phyloP scores from a whole-genome alignment of 2,329 filamentous ascomycete species.

The Falciphora oryzae region DNA sequence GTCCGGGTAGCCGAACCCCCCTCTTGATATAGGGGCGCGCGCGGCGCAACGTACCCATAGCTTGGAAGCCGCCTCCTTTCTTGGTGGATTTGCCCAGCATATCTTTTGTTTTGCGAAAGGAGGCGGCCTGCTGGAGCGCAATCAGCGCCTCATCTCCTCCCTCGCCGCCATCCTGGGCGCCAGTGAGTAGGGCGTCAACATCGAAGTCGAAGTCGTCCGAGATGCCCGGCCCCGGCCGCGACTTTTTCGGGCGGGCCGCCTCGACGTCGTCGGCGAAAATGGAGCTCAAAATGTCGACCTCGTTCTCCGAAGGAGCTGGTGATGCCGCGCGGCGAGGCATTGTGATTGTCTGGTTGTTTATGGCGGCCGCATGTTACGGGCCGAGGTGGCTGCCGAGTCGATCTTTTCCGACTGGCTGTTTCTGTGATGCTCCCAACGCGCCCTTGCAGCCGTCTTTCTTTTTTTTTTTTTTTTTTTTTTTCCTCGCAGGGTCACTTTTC shows the following conservation, averaged over 20 bases:
- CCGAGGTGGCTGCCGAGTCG: not conserved
- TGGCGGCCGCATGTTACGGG: slow-evolving; percentile 2
- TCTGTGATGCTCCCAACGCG: not conserved
- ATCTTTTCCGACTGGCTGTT: not conserved
- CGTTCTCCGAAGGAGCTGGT: slow-evolving; percentile 79
- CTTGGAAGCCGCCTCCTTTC: slow-evolving; percentile 94
- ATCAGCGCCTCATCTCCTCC: slow-evolving; percentile 77
- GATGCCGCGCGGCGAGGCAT: slow-evolving; percentile 75
- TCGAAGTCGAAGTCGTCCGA: slow-evolving; percentile 46
- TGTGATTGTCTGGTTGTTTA: slow-evolving; percentile 9
- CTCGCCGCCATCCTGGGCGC: slow-evolving; percentile 53
- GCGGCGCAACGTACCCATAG: slow-evolving; percentile 59
- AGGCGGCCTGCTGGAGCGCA: slow-evolving; percentile 76
- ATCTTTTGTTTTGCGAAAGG: slow-evolving; percentile 79
- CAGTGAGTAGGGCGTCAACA: slow-evolving; percentile 56
- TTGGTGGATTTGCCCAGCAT: slow-evolving; percentile 81
- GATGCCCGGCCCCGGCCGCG: slow-evolving; percentile 19
- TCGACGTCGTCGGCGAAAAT: slow-evolving; percentile 58
- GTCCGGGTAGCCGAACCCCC: not conserved
- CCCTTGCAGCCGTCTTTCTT: too few species aligned
- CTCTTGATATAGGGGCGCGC: not conserved
- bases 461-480: not conserved
- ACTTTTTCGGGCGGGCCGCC: slow-evolving; percentile 31
- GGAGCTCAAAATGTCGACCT: slow-evolving; percentile 81
- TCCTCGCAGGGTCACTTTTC: not conserved